These are phyloP conservation scores for Tarenaya hassleriana DNA, from an alignment of 345 rosid genomes.

Conservation along the genomic window DNA sequence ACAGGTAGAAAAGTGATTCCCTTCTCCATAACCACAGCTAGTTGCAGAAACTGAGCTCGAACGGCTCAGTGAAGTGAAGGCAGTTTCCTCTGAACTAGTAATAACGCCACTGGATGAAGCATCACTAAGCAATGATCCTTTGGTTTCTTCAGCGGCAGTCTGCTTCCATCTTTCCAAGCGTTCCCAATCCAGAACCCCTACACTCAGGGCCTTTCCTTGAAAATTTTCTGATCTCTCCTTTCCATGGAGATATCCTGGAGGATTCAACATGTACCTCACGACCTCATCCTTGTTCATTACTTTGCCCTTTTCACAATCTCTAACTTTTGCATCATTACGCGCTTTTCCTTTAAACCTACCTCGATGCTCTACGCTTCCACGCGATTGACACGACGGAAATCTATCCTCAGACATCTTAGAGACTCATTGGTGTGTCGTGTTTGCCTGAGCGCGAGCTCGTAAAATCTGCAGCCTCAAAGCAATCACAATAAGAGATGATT, in stretches of 20 bases:
- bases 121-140: conserved; percentile 24
- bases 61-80: conserved; percentile 26
- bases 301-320: conserved; percentile 22
- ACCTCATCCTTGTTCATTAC: conserved; percentile 46
- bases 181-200: conserved; percentile 86
- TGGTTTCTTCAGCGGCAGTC: conserved; percentile 25
- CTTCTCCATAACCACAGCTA: conserved; percentile 3
- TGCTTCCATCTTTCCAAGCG: conserved; percentile 52
- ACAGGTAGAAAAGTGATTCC: conserved; percentile 16
- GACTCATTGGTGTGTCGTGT: conserved; percentile 27
- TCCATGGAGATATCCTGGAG: conserved; percentile 59
- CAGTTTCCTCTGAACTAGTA: conserved; percentile 23
- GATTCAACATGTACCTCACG: conserved; percentile 59
- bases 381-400: conserved; percentile 10
- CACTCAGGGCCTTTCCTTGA: conserved; percentile 66
- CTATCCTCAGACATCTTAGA: conserved; percentile 40
- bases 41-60: conserved; percentile 20
- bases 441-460: too few relatives aligned
- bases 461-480: conserved; percentile 13
- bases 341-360: conserved; percentile 32
- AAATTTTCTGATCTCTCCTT: conserved; percentile 34
- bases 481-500: too few relatives aligned
- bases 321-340: too few relatives aligned
- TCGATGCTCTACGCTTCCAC: conserved; percentile 23
- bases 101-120: conserved; percentile 21